These are phyloP conservation scores for Endothia cerciana DNA, from an alignment of 2,329 filamentous ascomycete genomes.

Conservation along the genomic window DNA sequence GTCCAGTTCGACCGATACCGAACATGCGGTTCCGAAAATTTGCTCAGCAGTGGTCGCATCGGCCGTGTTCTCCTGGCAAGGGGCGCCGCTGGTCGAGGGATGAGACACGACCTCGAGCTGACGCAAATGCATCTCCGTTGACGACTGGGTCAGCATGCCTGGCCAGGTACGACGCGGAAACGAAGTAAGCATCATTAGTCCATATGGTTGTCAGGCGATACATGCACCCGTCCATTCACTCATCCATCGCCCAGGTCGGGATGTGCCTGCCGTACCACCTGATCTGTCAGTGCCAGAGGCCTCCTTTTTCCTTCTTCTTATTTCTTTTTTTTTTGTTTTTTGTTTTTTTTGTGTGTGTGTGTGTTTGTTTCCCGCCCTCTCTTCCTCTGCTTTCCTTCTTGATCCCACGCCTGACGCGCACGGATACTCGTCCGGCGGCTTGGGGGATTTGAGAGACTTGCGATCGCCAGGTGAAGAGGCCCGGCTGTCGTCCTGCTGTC, in stretches of 20 bases:
- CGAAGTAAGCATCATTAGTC: background rate
- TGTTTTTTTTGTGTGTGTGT: too few species aligned
- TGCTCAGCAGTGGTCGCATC: background rate
- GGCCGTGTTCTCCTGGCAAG: background rate
- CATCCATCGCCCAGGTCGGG: background rate
- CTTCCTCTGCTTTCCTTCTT: too few species aligned
- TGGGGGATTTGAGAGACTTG: background rate
- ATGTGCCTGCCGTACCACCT: constrained; percentile 31
- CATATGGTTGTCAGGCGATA: constrained; percentile 6
- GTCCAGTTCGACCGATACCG: too few species aligned
- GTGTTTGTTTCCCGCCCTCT: background rate
- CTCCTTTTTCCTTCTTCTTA: background rate
- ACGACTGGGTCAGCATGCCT: background rate
- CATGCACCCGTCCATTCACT: background rate
- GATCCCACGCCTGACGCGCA: background rate
- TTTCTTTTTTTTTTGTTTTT: background rate
- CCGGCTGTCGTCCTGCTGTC: background rate
- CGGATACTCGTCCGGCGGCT: background rate
- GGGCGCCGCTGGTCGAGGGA: too few species aligned
- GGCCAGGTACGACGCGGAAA: background rate
- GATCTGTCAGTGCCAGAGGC: constrained; percentile 31
- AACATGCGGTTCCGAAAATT: too few species aligned
- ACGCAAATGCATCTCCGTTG: background rate
- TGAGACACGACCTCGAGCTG: background rate
- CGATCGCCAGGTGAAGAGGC: background rate